Evolutionary conservation across 2,329 filamentous ascomycete genomes (phyloP), one percentile per base, ranked within the genome.

Genomic region (Nigrospora sphaerica): DNA sequence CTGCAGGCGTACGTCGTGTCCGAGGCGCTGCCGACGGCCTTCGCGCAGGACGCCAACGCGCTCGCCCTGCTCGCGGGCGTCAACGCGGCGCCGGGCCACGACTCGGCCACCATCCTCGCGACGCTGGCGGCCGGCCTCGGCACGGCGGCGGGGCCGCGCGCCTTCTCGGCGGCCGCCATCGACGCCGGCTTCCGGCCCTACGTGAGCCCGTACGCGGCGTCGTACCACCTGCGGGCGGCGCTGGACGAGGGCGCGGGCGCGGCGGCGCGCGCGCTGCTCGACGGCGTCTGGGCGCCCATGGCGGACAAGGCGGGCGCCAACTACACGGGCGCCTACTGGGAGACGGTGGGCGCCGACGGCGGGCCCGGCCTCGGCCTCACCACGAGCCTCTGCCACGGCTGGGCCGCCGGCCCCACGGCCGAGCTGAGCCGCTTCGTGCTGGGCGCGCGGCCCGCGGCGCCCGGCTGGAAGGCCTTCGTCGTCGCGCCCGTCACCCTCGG

Each of bases 361-460:
- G 44, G 33, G 6, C 59, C 60, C 1, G 60, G 56, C 2, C 50
- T 63, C 3, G 60, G 59, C 0, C 4, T 51, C 9, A 18, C 32
- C 1, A 67, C 63, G 2, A 61, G 58, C 16, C 47, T 66, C 1
- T 65, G 63, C 34, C 63, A 66, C 42, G 63, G 57, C 1, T 66
- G 63, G 63, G 51, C 55, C 1, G 54, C 63, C 0, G 63, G 59
- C 1, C 62, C 63, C 1, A 65, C 62, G 2, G 60, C 59, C 33
- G 61, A 65, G 33, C 46, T 65, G 19, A 61, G 50, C 39, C 49
- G 44, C 3, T 54, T 58, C 46, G 59, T 64, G 9, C 51, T 66
- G 3, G 61, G 62, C 9, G 47, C 55, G 4, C 46, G 46, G 40
- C 49, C 59, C 2, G 44, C 48, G 2, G 44, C 10, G 1, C 53